These are phyloP conservation scores for Trypanosoma conorhini DNA, from an alignment of 208 protist species.

Conservation along the genomic window DNA sequence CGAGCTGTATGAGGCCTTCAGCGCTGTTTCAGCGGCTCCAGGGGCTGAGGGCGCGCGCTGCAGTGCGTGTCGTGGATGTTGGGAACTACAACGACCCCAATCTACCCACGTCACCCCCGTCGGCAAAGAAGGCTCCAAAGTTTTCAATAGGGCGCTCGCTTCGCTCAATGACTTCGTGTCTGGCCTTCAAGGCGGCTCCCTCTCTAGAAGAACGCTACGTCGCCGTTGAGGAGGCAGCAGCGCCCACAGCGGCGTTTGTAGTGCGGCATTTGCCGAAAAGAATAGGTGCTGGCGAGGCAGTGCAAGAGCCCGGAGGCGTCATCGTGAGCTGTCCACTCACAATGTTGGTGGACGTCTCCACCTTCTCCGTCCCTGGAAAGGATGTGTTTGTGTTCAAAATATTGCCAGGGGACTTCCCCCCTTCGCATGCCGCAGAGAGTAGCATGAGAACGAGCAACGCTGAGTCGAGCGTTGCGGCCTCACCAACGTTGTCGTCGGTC, in stretches of 20 bases:
- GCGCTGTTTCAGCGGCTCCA: slow-evolving; percentile 7
- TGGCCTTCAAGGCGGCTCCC: slow-evolving; percentile 39
- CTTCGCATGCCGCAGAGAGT: background rate
- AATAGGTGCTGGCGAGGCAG: background rate
- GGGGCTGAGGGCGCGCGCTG: slow-evolving; percentile 37
- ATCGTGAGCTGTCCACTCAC: slow-evolving; percentile 34
- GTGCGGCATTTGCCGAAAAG: slow-evolving; percentile 21
- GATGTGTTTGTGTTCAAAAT: slow-evolving; percentile 49
- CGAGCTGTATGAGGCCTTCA: background rate
- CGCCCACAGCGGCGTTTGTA: slow-evolving; percentile 31
- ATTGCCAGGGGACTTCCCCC: slow-evolving; percentile 26
- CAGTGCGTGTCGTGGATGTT: slow-evolving; percentile 36
- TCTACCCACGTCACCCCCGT: slow-evolving; percentile 20
- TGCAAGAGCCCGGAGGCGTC: background rate
- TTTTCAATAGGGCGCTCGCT: slow-evolving; percentile 33
- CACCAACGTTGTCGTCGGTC: background rate
- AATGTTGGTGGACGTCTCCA: slow-evolving; percentile 47
- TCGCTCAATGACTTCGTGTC: slow-evolving; percentile 38
- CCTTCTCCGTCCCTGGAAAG: slow-evolving; percentile 46
- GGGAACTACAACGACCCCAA: slow-evolving; percentile 46
- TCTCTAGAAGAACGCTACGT: slow-evolving; percentile 55
- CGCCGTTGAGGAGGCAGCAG: slow-evolving; percentile 25
- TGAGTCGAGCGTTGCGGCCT: background rate
- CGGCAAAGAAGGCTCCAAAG: background rate
- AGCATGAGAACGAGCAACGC: background rate